Percentiles rank a stretch among this genome's conserved stretches.
Evolutionary conservation across 2,329 filamentous ascomycete genomes (phyloP).

Genomic region (Acephala macrosclerotiorum): DNA sequence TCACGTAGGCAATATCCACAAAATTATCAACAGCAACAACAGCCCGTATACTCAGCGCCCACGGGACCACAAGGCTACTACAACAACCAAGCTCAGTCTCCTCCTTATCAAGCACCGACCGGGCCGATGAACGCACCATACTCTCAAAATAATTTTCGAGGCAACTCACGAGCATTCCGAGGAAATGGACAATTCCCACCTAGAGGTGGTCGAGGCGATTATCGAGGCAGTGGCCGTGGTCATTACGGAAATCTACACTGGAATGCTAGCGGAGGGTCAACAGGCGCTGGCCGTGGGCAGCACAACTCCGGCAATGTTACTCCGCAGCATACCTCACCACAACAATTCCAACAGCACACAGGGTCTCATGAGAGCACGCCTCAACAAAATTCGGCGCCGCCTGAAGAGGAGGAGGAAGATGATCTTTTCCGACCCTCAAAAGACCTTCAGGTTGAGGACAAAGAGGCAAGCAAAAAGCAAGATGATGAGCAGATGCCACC

Average conservation of each 20-base stretch:
- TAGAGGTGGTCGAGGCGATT: conserved; percentile 48
- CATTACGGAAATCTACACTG: conserved; percentile 76
- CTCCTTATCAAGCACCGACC: conserved; percentile 61
- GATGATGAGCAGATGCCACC: conserved; percentile 61
- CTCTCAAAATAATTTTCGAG: conserved; percentile 46
- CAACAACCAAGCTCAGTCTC: conserved; percentile 49
- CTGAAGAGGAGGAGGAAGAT: conserved; percentile 57
- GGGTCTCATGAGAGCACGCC: conserved; percentile 36
- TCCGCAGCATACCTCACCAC: conserved; percentile 43
- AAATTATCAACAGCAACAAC: conserved; percentile 67
- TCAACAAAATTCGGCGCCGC: conserved; percentile 43
- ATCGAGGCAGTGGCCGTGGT: conserved; percentile 61
- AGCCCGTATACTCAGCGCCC: conserved; percentile 60
- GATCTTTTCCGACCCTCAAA: conserved; percentile 70
- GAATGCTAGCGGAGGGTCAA: conserved; percentile 60
- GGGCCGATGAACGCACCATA: conserved; percentile 63
- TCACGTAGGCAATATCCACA: conserved; percentile 66
- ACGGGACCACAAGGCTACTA: conserved; percentile 60
- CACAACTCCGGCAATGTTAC: conserved; percentile 48
- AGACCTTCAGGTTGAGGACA: conserved; percentile 70
- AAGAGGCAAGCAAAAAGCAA: conserved; percentile 53
- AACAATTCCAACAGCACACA: conserved; percentile 37
- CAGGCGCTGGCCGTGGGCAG: conserved; percentile 57
- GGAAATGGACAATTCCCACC: conserved; percentile 60
- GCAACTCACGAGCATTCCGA: conserved; percentile 64